Conservation (phyloP, 2,329 filamentous ascomycete genomes). For the Colletotrichum nymphaeae region DNA sequence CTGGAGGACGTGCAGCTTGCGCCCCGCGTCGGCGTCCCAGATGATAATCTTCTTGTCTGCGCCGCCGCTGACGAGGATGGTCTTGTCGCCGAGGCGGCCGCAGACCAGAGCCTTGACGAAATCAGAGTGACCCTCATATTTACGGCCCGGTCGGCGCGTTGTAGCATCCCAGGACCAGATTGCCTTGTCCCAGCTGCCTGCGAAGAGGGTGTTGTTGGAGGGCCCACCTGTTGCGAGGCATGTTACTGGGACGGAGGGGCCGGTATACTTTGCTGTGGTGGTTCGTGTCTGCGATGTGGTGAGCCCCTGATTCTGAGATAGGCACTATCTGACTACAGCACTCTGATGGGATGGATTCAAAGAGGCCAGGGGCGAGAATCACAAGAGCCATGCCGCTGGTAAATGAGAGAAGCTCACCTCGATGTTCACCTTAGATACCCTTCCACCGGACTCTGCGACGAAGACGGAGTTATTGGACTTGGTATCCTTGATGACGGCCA, state of each 20-base stretch:
- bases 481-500: conserved; percentile 79
- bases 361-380: neutral
- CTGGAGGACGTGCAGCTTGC: conserved; percentile 79
- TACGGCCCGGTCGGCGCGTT: conserved; percentile 64
- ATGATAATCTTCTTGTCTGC: conserved; percentile 85
- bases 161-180: conserved; percentile 86
- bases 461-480: conserved; percentile 70
- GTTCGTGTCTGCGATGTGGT: conserved; percentile 20
- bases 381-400: too few relatives aligned
- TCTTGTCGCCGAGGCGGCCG: conserved; percentile 68
- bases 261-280: conserved; percentile 64
- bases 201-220: conserved; percentile 74
- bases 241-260: conserved; percentile 83
- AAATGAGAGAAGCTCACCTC: conserved; percentile 66
- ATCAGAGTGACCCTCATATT: conserved; percentile 83
- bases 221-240: conserved; percentile 75
- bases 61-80: conserved; percentile 78
- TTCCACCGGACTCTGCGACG: conserved; percentile 88
- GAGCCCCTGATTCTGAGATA: neutral
- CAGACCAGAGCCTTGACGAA: conserved; percentile 88
- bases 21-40: conserved; percentile 79
- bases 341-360: neutral
- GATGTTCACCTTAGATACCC: conserved; percentile 77
- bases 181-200: conserved; percentile 93
- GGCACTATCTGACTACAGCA: neutral